Percentiles rank a stretch among this genome's conserved stretches.
These are phyloP conservation scores for Saccharum hybrid DNA, from an alignment of 202 grass and related monocot species.

Conservation along the genomic window DNA sequence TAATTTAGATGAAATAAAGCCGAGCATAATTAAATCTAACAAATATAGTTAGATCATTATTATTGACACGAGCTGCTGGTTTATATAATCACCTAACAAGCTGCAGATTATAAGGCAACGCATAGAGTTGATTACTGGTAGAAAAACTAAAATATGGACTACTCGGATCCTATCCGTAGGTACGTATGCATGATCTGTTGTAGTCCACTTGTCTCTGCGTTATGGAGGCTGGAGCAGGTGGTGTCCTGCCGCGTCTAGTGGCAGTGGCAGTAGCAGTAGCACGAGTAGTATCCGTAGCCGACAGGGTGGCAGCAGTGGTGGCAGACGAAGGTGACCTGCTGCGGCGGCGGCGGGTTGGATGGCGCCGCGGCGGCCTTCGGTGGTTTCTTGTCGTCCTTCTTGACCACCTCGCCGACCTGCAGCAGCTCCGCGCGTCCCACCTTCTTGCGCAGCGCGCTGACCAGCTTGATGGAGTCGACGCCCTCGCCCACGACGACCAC, in stretches of 20 bases:
- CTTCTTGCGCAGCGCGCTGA: neutral
- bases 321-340: neutral
- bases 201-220: neutral
- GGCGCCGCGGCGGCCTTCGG: no score
- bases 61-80: no score
- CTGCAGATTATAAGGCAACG: no score
- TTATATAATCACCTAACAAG: no score
- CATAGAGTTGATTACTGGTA: no score
- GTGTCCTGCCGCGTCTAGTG: neutral
- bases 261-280: neutral
- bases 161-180: no score
- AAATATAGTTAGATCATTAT: no score
- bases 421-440: neutral
- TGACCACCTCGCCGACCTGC: neutral
- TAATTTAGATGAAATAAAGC: no score
- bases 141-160: no score
- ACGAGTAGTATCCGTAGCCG: neutral
- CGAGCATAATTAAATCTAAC: no score
- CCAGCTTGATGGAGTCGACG: neutral
- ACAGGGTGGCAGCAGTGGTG: neutral
- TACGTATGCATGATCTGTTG: neutral
- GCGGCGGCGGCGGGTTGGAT: neutral
- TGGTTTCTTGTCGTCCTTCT: slow-evolving; percentile 19
- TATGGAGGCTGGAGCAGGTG: slow-evolving; percentile 3
- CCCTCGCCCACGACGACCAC: neutral